Evolutionary conservation across 2,329 filamentous ascomycete genomes (phyloP).

Genomic region (Lasiodiplodia citricola): DNA sequence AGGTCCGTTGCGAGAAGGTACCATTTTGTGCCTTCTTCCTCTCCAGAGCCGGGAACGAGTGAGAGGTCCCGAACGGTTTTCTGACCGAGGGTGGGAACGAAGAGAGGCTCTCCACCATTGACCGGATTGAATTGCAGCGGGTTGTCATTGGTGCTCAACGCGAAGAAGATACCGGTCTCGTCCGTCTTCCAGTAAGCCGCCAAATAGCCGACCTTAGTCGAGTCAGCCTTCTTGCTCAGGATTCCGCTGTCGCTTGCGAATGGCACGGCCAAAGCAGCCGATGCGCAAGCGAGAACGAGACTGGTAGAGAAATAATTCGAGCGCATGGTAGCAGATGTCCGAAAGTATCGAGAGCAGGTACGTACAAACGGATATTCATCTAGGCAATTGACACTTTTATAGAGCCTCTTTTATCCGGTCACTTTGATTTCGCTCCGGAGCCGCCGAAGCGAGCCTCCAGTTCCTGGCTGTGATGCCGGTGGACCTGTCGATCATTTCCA

Average conservation of each 20-base stretch:
- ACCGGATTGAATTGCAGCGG: slow-evolving; percentile 25
- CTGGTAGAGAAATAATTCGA: not conserved
- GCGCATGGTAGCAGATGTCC: not conserved
- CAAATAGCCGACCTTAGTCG: slow-evolving; percentile 7
- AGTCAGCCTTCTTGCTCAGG: not conserved
- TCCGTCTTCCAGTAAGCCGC: slow-evolving; percentile 8
- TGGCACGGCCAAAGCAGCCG: not conserved
- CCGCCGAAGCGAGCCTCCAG: not conserved
- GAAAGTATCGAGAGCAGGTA: not conserved
- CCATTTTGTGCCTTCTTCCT: slow-evolving; percentile 25
- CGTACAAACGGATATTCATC: not conserved
- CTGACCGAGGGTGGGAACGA: slow-evolving; percentile 28
- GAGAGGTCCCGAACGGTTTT: slow-evolving; percentile 30
- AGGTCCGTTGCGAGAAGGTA: slow-evolving; percentile 26
- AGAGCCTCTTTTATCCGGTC: not conserved
- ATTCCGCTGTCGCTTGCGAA: not conserved
- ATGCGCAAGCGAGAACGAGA: not conserved
- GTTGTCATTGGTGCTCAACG: not conserved
- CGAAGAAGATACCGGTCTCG: slow-evolving; percentile 7
- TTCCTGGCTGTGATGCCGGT: slow-evolving; percentile 1
- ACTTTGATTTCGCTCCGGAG: not conserved
- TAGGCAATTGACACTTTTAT: not conserved
- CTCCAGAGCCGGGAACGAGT: slow-evolving; percentile 16
- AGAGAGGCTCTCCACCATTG: slow-evolving; percentile 27
- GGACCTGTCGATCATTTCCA: not conserved